A percentile compares a stretch with the other conserved stretches of the same genome.
Conservation (phyloP, 306 rosid species). For the Glycyrrhiza uralensis region DNA sequence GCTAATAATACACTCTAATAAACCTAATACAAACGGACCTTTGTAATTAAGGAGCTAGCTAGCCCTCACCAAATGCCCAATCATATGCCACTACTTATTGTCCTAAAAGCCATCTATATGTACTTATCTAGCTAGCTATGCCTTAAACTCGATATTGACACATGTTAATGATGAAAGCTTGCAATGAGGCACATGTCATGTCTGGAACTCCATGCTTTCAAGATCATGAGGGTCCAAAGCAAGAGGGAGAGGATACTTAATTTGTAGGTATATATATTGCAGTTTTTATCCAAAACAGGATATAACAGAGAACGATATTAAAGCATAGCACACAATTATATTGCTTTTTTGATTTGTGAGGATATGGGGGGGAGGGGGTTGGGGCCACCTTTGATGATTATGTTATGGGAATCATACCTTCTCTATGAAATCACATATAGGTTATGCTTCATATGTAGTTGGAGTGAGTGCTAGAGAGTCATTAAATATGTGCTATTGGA, state of each 20-base stretch:
- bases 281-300: slow-evolving; percentile 22
- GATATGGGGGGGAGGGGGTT: neutral
- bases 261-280: slow-evolving; percentile 12
- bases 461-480: neutral
- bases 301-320: neutral
- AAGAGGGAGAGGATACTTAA: slow-evolving; percentile 12
- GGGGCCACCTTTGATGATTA: slow-evolving; percentile 26
- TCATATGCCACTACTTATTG: slow-evolving; percentile 26
- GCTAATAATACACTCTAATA: too few relatives aligned
- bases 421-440: neutral
- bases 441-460: neutral
- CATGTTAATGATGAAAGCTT: slow-evolving; percentile 29
- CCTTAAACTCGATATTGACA: slow-evolving; percentile 22
- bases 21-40: neutral
- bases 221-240: slow-evolving; percentile 3
- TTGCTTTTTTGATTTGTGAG: neutral
- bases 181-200: slow-evolving; percentile 34
- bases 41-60: neutral
- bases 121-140: slow-evolving; percentile 24
- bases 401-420: slow-evolving; percentile 21
- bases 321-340: slow-evolving; percentile 3
- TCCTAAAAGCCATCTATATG: slow-evolving; percentile 17
- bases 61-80: neutral
- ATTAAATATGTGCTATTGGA: neutral
- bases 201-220: slow-evolving; percentile 26